These are phyloP conservation scores for Mycena sp. DNA, from an alignment of 1,284 basidiomycete species.

Conservation along the genomic window DNA sequence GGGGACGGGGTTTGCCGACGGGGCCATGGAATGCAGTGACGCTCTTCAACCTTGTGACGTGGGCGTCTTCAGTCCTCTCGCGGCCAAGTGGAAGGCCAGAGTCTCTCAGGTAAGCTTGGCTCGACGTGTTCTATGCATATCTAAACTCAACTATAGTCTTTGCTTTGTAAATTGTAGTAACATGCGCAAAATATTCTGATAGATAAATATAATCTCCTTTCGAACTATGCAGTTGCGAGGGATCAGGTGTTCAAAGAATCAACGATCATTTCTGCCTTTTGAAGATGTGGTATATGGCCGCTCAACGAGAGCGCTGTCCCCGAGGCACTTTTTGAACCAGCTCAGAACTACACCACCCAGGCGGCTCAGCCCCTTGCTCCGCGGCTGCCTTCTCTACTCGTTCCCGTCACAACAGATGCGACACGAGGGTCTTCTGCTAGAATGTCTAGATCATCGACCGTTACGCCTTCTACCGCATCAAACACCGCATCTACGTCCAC, in stretches of 20 bases:
- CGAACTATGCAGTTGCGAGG: too few relatives aligned
- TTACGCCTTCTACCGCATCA: background rate
- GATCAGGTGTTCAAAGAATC: background rate
- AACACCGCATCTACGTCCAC: background rate
- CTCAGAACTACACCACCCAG: background rate
- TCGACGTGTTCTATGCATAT: background rate
- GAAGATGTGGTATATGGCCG: constrained; percentile 5
- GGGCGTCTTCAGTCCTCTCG: background rate
- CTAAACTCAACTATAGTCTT: too few relatives aligned
- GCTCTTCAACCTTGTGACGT: background rate
- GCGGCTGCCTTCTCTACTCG: background rate
- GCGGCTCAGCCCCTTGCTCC: background rate
- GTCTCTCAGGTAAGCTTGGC: background rate
- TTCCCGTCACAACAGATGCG: background rate
- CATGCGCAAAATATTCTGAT: background rate
- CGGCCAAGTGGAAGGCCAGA: background rate
- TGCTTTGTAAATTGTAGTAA: constrained; percentile 8
- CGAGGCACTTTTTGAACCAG: background rate
- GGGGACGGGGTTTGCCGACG: too few relatives aligned
- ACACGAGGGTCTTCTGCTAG: background rate
- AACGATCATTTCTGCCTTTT: constrained; percentile 11
- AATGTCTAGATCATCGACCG: too few relatives aligned
- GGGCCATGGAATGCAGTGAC: too few relatives aligned
- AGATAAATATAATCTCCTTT: too few relatives aligned
- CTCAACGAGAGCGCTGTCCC: too few relatives aligned